Evolutionary conservation across 352 stramenopile genomes (phyloP), one percentile per base, ranked within the genome.

Genomic region (Phytopythium aichiense): DNA sequence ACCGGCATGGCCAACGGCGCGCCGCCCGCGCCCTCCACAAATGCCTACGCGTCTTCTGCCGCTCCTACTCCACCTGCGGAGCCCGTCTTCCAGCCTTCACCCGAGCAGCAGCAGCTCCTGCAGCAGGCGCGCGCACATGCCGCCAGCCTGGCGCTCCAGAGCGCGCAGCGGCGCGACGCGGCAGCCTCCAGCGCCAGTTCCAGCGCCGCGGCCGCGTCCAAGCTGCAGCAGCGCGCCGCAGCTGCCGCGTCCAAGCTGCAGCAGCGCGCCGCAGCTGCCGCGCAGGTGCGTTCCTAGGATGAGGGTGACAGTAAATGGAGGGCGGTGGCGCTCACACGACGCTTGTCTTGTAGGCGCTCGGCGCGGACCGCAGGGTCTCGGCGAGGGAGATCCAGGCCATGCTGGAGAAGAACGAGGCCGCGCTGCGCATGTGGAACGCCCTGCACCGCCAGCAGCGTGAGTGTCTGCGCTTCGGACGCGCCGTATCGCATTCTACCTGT

Each of bases 331-430:
- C 35, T 40, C 12, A 40, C 35, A 40, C 3, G 35, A 1, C 61
- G 13, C n/a, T 20, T 71, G 54, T 52, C 23, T 20, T 28, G 31
- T 33, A 76, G 48, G 66, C 81, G 49, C 52, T 86, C 16, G 48
- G 64, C 22, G 64, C 75, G 16, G 77, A 88, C 58, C 76, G 81
- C 28, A 84, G 84, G 50, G 45, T 84, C 7, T 81, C 81, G 22
- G 74, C 74, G 25, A 69, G 62, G 15, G 86, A 94, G 59, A 89
- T 94, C 9, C 84, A 94, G 60, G 65, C 68, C 43, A 90, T 93
- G 81, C 73, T 94, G n/a, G 84, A 94, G 61, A 92, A 92, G 68
- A 94, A 94, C 63, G 86, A 94, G 60, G 71, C 74, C 20, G 81
- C 83, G n/a, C 58, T 94, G 4, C 80, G 77, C 46, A 77, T 74